Evolutionary conservation across 2,329 filamentous ascomycete species (phyloP).

Genomic region (Pestalotiopsis sp.): DNA sequence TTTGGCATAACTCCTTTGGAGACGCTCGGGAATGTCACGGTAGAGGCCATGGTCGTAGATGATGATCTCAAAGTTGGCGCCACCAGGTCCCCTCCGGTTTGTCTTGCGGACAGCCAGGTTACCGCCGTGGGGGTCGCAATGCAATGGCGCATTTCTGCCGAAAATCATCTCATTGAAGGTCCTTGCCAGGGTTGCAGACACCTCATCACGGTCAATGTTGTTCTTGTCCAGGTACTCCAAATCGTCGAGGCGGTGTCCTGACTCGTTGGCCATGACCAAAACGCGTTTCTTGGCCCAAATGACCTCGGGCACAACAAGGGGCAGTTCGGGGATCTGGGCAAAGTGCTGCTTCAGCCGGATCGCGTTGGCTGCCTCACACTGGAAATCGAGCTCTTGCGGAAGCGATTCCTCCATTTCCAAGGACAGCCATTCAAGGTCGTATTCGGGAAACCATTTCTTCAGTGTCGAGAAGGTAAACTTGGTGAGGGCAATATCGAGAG

Average conservation of each 20-base stretch:
- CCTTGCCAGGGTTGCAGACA: constrained; percentile 83
- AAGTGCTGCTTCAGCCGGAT: constrained; percentile 80
- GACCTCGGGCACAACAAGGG: constrained; percentile 85
- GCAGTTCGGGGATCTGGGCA: constrained; percentile 68
- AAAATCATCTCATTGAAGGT: constrained; percentile 99
- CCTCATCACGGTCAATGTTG: constrained; percentile 90
- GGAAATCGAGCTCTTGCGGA: constrained; percentile 89
- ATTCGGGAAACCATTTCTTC: constrained; percentile 94
- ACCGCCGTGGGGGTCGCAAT: constrained; percentile 96
- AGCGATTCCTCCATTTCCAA: constrained; percentile 90
- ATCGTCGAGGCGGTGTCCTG: constrained; percentile 85
- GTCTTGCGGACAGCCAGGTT: constrained; percentile 92
- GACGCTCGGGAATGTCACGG: constrained; percentile 77
- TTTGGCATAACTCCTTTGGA: constrained; percentile 88
- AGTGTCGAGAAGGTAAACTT: constrained; percentile 85
- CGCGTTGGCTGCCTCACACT: constrained; percentile 82
- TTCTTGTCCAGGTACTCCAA: constrained; percentile 82
- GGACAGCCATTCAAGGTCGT: constrained; percentile 94
- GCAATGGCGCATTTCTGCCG: constrained; percentile 80
- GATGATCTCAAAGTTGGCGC: constrained; percentile 87
- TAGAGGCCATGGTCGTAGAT: constrained; percentile 97
- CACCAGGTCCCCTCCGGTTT: constrained; percentile 50
- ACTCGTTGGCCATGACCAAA: constrained; percentile 91
- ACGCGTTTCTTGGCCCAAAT: constrained; percentile 88
- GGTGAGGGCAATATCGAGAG: constrained; percentile 83